Percentiles rank a stretch among this genome's conserved stretches.
Conservation (phyloP, 495 filamentous ascomycete genomes). For the Stereocaulon alpinum region DNA sequence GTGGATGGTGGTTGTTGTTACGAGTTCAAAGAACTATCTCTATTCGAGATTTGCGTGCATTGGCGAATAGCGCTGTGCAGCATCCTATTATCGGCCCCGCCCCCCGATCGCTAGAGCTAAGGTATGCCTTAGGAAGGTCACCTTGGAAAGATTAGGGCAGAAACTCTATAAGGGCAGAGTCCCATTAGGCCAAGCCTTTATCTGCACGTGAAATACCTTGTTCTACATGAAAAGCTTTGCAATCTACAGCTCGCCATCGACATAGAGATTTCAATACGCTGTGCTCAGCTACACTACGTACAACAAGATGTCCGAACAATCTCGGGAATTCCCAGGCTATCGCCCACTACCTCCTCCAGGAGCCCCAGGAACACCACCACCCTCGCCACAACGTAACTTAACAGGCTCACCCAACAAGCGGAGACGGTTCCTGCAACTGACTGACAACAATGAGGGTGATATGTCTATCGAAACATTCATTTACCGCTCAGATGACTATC, state of each 20-base stretch:
- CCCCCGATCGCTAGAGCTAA: no score
- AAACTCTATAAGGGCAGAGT: no score
- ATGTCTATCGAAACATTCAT: slow-evolving; percentile 13
- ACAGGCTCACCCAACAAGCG: slow-evolving; percentile 11
- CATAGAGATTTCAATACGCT: neutral
- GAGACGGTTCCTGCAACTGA: slow-evolving; percentile 1
- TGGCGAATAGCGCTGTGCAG: no score
- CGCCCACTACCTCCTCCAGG: neutral
- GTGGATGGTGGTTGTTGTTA: no score
- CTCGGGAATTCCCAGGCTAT: neutral
- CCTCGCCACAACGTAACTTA: neutral
- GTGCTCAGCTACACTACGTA: neutral
- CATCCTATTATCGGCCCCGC: no score
- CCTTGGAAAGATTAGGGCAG: no score
- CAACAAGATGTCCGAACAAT: neutral
- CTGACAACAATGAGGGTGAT: slow-evolving; percentile 10
- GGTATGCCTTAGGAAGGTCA: no score
- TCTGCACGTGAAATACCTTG: neutral
- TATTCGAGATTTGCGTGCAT: no score
- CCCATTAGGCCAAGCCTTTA: neutral
- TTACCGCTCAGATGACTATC: slow-evolving; percentile 8
- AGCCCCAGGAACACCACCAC: slow-evolving; percentile 2
- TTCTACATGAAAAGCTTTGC: neutral
- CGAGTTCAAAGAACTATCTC: no score
- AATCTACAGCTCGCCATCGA: neutral